Base-by-base conservation (phyloP, 2,329 filamentous ascomycete species). In the Lasiodiplodia theobromae region DNA sequence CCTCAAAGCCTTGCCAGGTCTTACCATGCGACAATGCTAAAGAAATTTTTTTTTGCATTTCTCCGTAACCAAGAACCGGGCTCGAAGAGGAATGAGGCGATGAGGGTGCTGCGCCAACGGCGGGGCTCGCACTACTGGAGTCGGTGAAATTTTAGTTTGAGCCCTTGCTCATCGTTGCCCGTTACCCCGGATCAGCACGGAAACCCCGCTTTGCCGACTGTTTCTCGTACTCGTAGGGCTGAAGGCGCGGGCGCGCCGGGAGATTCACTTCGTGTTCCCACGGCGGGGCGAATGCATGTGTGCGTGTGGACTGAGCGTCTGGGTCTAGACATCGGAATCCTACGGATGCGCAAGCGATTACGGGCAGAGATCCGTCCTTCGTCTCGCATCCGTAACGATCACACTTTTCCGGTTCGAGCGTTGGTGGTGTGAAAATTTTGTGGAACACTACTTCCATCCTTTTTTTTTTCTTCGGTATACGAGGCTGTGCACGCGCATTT, bases 401-500 rank as follows among this genome's bases (percentile, higher is more conserved):
- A 18, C 25, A 21, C 18, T 38, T 38, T n/a, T 16, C 28, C 28
- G 34, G 3, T 58, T 34, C 10, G n/a, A 21, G 18, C 23, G 14
- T 51, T 37, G 18, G 40, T 28, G 44, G 40, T 63, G 58, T 21
- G 58, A 28, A 16, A 14, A 5, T 37, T 63, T 51, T 63, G 40
- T 63, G 58, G 58, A 44, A 51, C 58, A 28, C 28, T 28, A 28
- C 28, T 28, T 28, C 28, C 28, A 28, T 63, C 21, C 23, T 23
- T 49, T 28, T 44, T 16, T 18, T 21, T 56, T 25, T 63, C 18
- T 44, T 18, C 14, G 14, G 40, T 18, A 52, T 52, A 63, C 58
- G 58, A 63, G 58, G 58, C 23, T 38, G 23, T 21, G 28, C 31
- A 16, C 8, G 31, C 8, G 31, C 31, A 10, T 34, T 34, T 34